Base-by-base conservation (phyloP, 2,329 filamentous ascomycete species). In the Fusarium sp. region DNA sequence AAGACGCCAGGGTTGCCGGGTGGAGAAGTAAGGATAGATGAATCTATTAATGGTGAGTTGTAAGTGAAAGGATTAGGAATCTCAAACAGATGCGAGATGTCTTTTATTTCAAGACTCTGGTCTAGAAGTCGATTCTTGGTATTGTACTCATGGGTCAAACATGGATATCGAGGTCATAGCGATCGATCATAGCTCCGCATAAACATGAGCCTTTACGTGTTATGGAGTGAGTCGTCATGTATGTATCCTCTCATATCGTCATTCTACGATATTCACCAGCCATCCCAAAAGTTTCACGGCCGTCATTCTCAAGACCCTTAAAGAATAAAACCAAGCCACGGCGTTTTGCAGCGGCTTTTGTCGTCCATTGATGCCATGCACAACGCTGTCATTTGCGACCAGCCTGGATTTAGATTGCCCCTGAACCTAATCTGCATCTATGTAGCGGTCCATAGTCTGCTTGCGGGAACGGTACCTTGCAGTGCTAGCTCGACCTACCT, bases 71-170 rank as follows among this genome's bases (percentile, higher is more conserved):
- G 51, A 50, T 59, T 20, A 54, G 51, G 52, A 36, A 63, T 49
- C 42, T 53, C 62, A 68, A 69, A 69, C 67, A 40, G 66, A 69
- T 40, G 52, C 66, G 66, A 69, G 34, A 70, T 69, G 24, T 36
- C 42, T 62, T 34, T 69, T 61, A 70, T 68, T 56, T 56, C 17
- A 66, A 44, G 38, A 34, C 18, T 44, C 13, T 44, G 39, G 33
- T 34, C 49, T 38, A 31, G 11, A 5, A 17, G 13, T 14, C 13
- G 17, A 39, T n/a, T 18, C 9, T 43, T 14, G 26, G 28, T 42
- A 24, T 38, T 33, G 44, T 58, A 38, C 6, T 14, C 34, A 39
- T 28, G 22, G 61, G 28, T 22, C 31, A 7, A 20, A 33, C 39
- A 52, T 60, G 54, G 28, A 58, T 42, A 60, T 20, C 11, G 26